phyloP scores from a whole-genome alignment of 208 protist genomes.

The Trypanosoma scelopori region DNA sequence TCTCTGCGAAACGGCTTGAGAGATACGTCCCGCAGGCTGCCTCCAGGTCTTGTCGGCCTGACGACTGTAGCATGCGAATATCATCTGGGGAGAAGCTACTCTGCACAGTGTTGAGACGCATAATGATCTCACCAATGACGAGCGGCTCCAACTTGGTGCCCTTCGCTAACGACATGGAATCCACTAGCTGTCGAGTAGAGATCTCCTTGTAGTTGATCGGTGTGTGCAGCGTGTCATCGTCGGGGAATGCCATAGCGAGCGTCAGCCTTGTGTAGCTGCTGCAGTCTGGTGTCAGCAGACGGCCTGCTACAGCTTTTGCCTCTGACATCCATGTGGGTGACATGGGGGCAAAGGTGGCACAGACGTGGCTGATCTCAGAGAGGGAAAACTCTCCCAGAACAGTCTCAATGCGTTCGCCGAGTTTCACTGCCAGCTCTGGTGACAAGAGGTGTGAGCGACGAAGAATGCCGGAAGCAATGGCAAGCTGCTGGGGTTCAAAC shows the following conservation, averaged over 20 bases:
- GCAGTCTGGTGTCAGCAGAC: slow-evolving; percentile 34
- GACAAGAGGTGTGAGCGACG: slow-evolving; percentile 71
- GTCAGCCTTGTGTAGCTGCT: slow-evolving; percentile 46
- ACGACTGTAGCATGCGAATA: slow-evolving; percentile 49
- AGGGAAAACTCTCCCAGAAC: slow-evolving; percentile 76
- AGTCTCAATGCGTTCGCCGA: slow-evolving; percentile 68
- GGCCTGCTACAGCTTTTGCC: slow-evolving; percentile 64
- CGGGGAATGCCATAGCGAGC: slow-evolving; percentile 73
- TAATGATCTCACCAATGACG: slow-evolving; percentile 42
- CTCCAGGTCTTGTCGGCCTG: slow-evolving; percentile 38
- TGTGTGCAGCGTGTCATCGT: slow-evolving; percentile 42
- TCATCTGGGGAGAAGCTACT: slow-evolving; percentile 73
- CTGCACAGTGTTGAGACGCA: slow-evolving; percentile 36
- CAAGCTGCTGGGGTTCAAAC: slow-evolving; percentile 76
- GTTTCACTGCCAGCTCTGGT: slow-evolving; percentile 38
- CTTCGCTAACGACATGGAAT: slow-evolving; percentile 50
- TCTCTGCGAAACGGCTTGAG: slow-evolving; percentile 49
- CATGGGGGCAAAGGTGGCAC: slow-evolving; percentile 69
- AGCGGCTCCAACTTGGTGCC: slow-evolving; percentile 32
- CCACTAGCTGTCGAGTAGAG: slow-evolving; percentile 64
- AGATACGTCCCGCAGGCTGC: slow-evolving; percentile 52
- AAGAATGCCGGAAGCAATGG: slow-evolving; percentile 79
- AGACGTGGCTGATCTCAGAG: slow-evolving; percentile 82
- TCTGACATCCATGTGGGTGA: slow-evolving; percentile 71
- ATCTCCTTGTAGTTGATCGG: slow-evolving; percentile 62